Evolutionary conservation across 441 rosid genomes (phyloP).

Genomic region (Adansonia madagascariensis): DNA sequence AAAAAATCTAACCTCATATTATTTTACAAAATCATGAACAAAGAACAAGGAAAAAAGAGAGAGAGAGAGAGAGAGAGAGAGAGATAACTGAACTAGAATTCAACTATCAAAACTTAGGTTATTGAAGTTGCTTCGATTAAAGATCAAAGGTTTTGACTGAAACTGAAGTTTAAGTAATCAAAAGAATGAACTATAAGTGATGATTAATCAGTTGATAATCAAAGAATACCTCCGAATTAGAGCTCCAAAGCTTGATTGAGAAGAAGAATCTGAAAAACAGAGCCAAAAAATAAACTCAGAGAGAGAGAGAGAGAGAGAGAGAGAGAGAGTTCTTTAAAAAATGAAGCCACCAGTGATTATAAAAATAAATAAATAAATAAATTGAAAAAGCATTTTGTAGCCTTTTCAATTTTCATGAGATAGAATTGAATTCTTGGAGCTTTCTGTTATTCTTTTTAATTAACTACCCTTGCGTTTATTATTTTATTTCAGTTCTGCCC

Average conservation of each 20-base stretch:
- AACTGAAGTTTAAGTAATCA: conserved; percentile 7
- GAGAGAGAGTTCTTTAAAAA: conserved; percentile 23
- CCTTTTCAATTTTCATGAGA: conserved; percentile 27
- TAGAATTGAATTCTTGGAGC: conserved; percentile 41
- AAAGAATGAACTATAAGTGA: neutral
- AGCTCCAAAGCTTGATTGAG: conserved; percentile 32
- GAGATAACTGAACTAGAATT: neutral
- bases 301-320: conserved; percentile 15
- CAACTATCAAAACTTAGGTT: conserved; percentile 6
- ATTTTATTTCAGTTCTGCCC: conserved; percentile 37
- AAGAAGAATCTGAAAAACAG: conserved; percentile 18
- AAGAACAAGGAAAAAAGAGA: too few species aligned
- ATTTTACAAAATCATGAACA: neutral
- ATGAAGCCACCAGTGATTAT: too few species aligned
- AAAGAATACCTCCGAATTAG: conserved; percentile 37
- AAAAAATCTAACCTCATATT: conserved; percentile 17
- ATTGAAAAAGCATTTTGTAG: conserved; percentile 24
- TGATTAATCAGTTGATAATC: conserved; percentile 24
- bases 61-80: neutral
- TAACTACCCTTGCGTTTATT: neutral
- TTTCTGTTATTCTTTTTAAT: neutral
- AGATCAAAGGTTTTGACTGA: neutral
- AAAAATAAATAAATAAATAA: neutral
- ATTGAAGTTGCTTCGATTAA: neutral
- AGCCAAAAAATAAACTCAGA: neutral